These are phyloP conservation scores for Lenwebbia sp. DNA, from an alignment of 345 rosid species.

Conservation along the genomic window DNA sequence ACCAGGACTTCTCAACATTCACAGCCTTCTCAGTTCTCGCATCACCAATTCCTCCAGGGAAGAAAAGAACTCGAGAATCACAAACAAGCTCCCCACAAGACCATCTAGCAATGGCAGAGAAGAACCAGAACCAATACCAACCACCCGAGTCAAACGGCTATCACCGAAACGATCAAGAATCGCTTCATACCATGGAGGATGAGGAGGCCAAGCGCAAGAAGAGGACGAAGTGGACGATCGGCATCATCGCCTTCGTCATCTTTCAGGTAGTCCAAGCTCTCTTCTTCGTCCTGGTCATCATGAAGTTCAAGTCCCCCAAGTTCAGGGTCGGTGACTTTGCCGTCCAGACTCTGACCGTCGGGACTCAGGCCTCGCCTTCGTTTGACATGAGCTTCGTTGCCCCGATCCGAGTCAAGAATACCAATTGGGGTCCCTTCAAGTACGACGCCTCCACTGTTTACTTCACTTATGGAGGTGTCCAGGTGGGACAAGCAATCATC, in stretches of 20 bases:
- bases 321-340: slow-evolving; percentile 1
- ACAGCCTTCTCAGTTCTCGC: background rate
- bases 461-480: slow-evolving; percentile 1
- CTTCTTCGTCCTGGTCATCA: slow-evolving; percentile 4
- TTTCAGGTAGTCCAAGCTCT: slow-evolving; percentile 13
- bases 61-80: background rate
- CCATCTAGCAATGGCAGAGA: background rate
- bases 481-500: background rate
- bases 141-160: background rate
- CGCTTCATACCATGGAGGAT: background rate
- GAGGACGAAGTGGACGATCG: slow-evolving; percentile 8
- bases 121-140: background rate
- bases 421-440: slow-evolving; percentile 11
- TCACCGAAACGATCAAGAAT: slow-evolving; percentile 1
- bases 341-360: background rate
- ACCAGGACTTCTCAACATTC: background rate
- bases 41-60: background rate
- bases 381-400: background rate
- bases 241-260: slow-evolving; percentile 6
- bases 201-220: slow-evolving; percentile 10
- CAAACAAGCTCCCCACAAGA: background rate
- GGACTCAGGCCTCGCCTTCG: background rate
- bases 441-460: background rate
- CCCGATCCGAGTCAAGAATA: slow-evolving; percentile 9
- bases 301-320: slow-evolving; percentile 14